Evolutionary conservation across 306 rosid species (phyloP).

Genomic region (Potentilla sterilis): DNA sequence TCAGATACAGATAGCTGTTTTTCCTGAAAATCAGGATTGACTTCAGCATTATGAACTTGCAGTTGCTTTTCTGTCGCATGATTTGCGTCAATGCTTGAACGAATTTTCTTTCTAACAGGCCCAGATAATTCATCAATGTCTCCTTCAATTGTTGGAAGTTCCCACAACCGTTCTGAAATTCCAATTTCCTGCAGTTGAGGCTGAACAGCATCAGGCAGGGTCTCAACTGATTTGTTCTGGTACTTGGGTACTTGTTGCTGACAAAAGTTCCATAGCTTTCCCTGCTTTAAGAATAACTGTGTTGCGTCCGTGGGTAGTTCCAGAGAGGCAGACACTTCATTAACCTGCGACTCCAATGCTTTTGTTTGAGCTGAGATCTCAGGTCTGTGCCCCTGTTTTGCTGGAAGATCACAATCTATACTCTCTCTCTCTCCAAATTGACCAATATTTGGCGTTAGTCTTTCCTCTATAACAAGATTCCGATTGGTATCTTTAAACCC

Average conservation of each 20-base stretch:
- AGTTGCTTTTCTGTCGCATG: neutral
- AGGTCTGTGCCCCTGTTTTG: neutral
- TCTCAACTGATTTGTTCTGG: neutral
- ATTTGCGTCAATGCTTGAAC: neutral
- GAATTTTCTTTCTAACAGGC: neutral
- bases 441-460: neutral
- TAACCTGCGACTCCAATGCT: neutral
- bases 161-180: neutral
- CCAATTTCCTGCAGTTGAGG: constrained; percentile 1
- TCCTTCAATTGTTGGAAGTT: neutral
- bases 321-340: neutral
- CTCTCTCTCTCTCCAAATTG: neutral
- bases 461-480: neutral
- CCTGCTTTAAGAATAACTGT: neutral
- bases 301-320: neutral
- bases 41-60: neutral
- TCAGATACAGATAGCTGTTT: neutral
- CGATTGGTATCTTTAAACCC: neutral
- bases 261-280: neutral
- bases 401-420: neutral
- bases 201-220: neutral
- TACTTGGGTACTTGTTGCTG: neutral
- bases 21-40: neutral
- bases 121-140: neutral
- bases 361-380: neutral